A percentile compares a stretch with the other conserved stretches of the same genome.
Conservation (phyloP, 768 basidiomycete species). For the Suillus fuscotomentosus region DNA sequence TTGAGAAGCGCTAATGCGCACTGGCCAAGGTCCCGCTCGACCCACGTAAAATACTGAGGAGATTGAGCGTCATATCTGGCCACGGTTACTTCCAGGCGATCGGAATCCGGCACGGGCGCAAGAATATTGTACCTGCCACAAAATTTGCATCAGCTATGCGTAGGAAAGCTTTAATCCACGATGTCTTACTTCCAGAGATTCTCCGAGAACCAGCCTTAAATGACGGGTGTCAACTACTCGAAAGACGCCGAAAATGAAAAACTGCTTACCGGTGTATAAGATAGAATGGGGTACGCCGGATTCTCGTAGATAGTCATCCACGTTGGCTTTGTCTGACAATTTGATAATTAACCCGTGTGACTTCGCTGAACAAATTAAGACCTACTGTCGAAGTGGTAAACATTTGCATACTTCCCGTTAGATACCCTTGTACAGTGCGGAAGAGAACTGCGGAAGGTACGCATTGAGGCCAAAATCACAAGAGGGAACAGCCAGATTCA, state of each 20-base stretch:
- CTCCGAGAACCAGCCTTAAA: constrained; percentile 24
- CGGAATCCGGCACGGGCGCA: constrained; percentile 8
- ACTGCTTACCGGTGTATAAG: constrained; percentile 18
- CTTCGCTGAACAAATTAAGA: not conserved
- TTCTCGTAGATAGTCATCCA: constrained; percentile 23
- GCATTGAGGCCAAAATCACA: not conserved
- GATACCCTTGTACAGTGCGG: constrained; percentile 13
- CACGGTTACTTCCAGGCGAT: constrained; percentile 18
- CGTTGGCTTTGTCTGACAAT: constrained; percentile 20
- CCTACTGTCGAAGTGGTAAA: constrained; percentile 27
- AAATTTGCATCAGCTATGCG: not conserved
- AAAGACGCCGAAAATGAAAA: too few relatives aligned
- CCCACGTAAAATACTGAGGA: constrained; percentile 21
- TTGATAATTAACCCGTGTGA: too few relatives aligned
- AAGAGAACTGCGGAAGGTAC: constrained; percentile 15
- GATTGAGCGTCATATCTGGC: constrained; percentile 18
- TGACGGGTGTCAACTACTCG: not conserved
- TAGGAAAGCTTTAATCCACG: not conserved
- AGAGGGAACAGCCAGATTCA: not conserved
- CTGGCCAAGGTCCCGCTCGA: constrained; percentile 24
- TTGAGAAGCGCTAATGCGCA: constrained; percentile 22
- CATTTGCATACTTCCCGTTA: constrained; percentile 19
- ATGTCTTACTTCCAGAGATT: constrained; percentile 20
- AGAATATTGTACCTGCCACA: constrained; percentile 12
- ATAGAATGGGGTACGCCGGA: constrained; percentile 18